A percentile compares a stretch with the other conserved stretches of the same genome.
Evolutionary conservation across 169 alveolate species (phyloP).

Genomic region (Eimeria acervulina): DNA sequence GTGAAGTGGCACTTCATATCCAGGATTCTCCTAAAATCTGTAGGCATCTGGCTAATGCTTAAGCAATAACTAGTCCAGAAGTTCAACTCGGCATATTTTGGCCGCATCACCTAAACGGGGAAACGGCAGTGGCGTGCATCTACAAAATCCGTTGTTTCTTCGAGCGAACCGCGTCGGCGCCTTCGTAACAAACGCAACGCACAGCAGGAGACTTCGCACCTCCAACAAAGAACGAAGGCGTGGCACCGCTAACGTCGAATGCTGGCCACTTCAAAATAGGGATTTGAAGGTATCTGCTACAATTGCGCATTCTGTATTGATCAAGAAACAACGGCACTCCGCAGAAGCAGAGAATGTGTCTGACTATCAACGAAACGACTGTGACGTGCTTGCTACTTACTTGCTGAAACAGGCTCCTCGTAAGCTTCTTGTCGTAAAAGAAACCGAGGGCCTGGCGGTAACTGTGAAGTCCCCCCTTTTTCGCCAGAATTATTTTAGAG

Average conservation of each 20-base stretch:
- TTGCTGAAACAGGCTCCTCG: constrained; percentile 67
- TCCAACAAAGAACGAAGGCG: neutral
- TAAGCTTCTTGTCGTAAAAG: constrained; percentile 81
- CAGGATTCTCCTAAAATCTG: neutral
- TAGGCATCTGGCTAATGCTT: neutral
- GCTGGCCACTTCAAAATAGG: neutral
- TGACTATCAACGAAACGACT: neutral
- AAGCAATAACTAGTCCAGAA: constrained; percentile 19
- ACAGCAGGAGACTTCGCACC: neutral
- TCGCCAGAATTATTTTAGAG: constrained; percentile 72
- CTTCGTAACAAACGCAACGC: constrained; percentile 34
- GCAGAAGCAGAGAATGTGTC: neutral
- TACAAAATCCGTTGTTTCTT: constrained; percentile 80
- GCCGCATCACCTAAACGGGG: constrained; percentile 83
- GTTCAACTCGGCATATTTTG: constrained; percentile 78
- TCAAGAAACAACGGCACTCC: too few species aligned
- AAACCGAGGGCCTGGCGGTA: constrained; percentile 83
- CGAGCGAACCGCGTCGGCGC: constrained; percentile 82
- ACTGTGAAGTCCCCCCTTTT: constrained; percentile 78
- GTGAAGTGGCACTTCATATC: too few species aligned
- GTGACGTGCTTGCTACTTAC: neutral
- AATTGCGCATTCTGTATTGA: neutral
- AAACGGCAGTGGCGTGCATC: constrained; percentile 72
- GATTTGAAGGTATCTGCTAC: neutral
- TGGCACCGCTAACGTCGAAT: neutral